These are phyloP conservation scores for Cyberlindnera xishuangbannaensis DNA, from an alignment of 805 yeast genomes.

Conservation along the genomic window DNA sequence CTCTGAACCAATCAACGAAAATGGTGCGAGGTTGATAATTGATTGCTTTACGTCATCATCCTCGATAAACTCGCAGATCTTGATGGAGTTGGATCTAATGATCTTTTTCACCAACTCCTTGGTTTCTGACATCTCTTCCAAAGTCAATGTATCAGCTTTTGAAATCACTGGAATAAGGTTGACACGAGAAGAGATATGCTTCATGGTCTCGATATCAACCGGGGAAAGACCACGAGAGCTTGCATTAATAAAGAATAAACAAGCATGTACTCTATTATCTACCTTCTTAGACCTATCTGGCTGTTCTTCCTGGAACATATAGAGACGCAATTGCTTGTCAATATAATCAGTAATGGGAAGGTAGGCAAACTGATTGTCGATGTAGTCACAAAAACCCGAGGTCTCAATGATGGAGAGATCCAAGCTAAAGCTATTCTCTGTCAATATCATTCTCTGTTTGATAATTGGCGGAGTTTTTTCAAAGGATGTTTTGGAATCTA, in stretches of 20 bases:
- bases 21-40: constrained; percentile 50
- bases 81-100: constrained; percentile 50
- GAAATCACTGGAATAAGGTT: constrained; percentile 80
- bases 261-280: constrained; percentile 77
- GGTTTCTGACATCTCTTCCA: constrained; percentile 46
- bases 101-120: constrained; percentile 47
- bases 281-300: constrained; percentile 47
- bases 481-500: constrained; percentile 33
- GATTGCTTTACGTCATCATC: constrained; percentile 30
- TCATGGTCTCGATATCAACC: constrained; percentile 69
- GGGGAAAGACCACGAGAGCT: constrained; percentile 55
- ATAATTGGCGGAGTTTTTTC: constrained; percentile 33
- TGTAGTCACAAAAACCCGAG: constrained; percentile 69
- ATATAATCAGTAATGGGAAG: constrained; percentile 63
- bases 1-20: constrained; percentile 64
- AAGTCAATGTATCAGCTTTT: constrained; percentile 71
- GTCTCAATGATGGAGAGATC: constrained; percentile 64
- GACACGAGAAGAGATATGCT: constrained; percentile 61
- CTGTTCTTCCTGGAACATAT: constrained; percentile 73
- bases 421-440: constrained; percentile 54
- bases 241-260: constrained; percentile 77
- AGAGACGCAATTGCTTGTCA: constrained; percentile 69
- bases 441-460: constrained; percentile 42
- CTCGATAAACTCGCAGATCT: constrained; percentile 47
- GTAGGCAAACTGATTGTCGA: constrained; percentile 65